Conservation (phyloP, 75 land plant species). For the Isoetes taiwanensis region DNA sequence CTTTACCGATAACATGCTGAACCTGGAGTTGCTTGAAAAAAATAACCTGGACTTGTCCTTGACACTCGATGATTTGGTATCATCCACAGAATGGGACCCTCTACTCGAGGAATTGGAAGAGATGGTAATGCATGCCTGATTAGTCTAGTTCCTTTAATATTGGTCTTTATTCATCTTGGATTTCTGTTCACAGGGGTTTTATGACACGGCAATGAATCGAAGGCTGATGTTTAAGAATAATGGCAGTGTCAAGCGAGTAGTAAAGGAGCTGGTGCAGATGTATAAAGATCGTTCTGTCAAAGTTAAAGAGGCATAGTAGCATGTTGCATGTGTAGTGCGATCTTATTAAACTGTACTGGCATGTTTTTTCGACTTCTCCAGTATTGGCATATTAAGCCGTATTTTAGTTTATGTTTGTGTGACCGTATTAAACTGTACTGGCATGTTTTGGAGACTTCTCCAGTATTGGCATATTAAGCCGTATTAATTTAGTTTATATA, state of each 20-base stretch:
- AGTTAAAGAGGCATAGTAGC: constrained; percentile 16
- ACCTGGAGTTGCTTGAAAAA: constrained; percentile 56
- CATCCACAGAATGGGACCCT: constrained; percentile 74
- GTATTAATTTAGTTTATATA: no score
- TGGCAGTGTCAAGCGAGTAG: constrained; percentile 77
- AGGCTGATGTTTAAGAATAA: constrained; percentile 59
- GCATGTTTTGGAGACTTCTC: no score
- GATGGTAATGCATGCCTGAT: constrained; percentile 46
- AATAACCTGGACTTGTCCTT: constrained; percentile 47
- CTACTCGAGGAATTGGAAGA: constrained; percentile 74
- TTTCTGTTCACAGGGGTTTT: constrained; percentile 54
- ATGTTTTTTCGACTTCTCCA: no score
- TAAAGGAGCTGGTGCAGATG: constrained; percentile 76
- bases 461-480: no score
- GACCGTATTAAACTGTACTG: no score
- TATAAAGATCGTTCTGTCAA: constrained; percentile 34
- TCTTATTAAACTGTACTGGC: no score
- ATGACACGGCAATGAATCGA: constrained; percentile 52
- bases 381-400: no score
- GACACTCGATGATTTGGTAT: constrained; percentile 66
- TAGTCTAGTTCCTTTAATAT: no score
- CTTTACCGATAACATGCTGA: constrained; percentile 52
- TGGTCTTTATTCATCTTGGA: not conserved
- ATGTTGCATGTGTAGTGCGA: no score
- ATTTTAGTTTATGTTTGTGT: no score